Evolutionary conservation across 208 protist genomes (phyloP), one percentile per base, ranked within the genome.

Genomic region (Endotrypanum monterogeii): DNA sequence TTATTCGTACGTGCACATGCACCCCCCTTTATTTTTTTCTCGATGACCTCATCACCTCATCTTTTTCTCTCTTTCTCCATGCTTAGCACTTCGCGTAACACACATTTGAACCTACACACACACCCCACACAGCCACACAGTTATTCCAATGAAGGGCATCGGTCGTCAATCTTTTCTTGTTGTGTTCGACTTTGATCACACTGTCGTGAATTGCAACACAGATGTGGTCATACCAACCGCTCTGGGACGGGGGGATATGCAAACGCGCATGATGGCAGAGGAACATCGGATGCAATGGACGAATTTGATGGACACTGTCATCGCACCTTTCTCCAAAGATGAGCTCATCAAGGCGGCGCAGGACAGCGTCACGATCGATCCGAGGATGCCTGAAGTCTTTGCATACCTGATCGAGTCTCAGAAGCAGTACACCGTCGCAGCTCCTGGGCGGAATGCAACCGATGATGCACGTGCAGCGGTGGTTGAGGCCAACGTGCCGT

Each of bases 161-260:
- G 89, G 89, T 11, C 85, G 89, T 18, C 90, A 97, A 72, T 95
- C 90, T 0, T 95, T 95, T 72, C 86, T 97, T 16, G 78, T 95
- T 1, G 90, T 97, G n/a, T 95, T 97, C 75, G 93, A 97, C 84
- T 97, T 97, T 63, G 93, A 97, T 69, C 80, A 95, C 88, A 97
- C 93, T 3, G 66, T 97, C 25, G 86, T 95, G 16, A 80, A 97
- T 70, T 93, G 86, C 80, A 97, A 97, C 82, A 95, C 84, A 7
- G 93, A 97, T 82, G 83, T 83, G 56, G 93, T 89, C 32, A 90
- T 97, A 54, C 90, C 90, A 3, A 20, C 66, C 6, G 63, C 74
- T 23, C 79, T 97, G 16, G 87, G 89, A 48, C 85, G 86, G 28
- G 54, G 58, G n/a, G 80, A 83, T 1, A 56, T 78, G 61, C 80